Evolutionary conservation across 1,139 yeast genomes (phyloP).

Genomic region (Candida tetrigidarum): DNA sequence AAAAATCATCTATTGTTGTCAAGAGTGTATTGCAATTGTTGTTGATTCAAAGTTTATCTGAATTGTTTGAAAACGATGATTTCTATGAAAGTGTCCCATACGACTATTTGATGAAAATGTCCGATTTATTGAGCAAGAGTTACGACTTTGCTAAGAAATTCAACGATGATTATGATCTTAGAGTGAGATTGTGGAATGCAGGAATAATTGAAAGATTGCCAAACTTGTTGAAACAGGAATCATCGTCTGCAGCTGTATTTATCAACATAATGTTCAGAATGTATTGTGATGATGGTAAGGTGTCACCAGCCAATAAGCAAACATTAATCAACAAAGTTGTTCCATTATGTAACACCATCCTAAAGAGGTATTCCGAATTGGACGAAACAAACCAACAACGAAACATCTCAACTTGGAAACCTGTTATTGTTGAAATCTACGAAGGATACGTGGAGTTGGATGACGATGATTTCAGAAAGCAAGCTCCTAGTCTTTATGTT

Average conservation of each 20-base stretch:
- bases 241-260: constrained; percentile 86
- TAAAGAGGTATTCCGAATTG: constrained; percentile 69
- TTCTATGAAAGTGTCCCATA: constrained; percentile 77
- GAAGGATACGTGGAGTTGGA: constrained; percentile 83
- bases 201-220: constrained; percentile 94
- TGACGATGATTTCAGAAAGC: constrained; percentile 68
- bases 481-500: constrained; percentile 70
- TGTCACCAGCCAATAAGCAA: constrained; percentile 36
- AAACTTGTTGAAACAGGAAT: constrained; percentile 88
- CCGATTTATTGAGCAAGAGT: constrained; percentile 65
- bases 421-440: constrained; percentile 85
- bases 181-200: constrained; percentile 87
- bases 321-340: constrained; percentile 59
- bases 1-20: constrained; percentile 82
- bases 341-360: constrained; percentile 72
- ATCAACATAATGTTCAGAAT: constrained; percentile 80
- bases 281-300: constrained; percentile 69
- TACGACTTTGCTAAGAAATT: constrained; percentile 84
- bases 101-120: constrained; percentile 58
- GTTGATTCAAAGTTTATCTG: constrained; percentile 86
- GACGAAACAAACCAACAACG: constrained; percentile 81
- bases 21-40: constrained; percentile 90
- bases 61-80: constrained; percentile 69
- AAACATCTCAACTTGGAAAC: constrained; percentile 85
- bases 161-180: constrained; percentile 84